These are phyloP conservation scores for Xylaria curta DNA, from an alignment of 495 filamentous ascomycete genomes.

Conservation along the genomic window DNA sequence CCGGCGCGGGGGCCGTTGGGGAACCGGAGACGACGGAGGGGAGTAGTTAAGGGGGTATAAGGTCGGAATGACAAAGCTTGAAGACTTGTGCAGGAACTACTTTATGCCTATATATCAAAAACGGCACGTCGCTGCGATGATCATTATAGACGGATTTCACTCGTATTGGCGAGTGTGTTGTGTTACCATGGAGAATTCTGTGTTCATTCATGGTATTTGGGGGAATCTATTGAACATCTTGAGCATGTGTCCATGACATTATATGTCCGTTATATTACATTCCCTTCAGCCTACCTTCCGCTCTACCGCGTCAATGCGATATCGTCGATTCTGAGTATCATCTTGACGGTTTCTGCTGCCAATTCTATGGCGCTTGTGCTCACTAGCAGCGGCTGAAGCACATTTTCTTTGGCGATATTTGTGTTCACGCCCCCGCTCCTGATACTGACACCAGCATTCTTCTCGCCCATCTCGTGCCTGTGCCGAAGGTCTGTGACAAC, in stretches of 20 bases:
- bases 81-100: background rate
- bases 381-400: slow-evolving; percentile 92
- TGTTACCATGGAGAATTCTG: background rate
- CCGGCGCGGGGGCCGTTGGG: background rate
- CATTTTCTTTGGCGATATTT: slow-evolving; percentile 95
- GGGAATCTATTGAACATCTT: slow-evolving; percentile 30
- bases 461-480: slow-evolving; percentile 90
- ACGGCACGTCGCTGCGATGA: background rate
- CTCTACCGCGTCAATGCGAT: slow-evolving; percentile 65
- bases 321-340: slow-evolving; percentile 97
- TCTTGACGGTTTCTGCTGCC: slow-evolving; percentile 97
- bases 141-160: background rate
- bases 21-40: slow-evolving; percentile 5
- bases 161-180: background rate
- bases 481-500: slow-evolving; percentile 97
- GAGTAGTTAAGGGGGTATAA: background rate
- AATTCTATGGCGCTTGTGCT: slow-evolving; percentile 97
- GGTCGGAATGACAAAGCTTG: background rate
- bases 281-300: slow-evolving; percentile 24
- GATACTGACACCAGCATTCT: slow-evolving; percentile 96
- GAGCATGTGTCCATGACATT: slow-evolving; percentile 28
- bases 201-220: background rate
- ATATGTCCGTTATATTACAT: slow-evolving; percentile 30
- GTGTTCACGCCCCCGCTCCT: slow-evolving; percentile 94
- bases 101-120: background rate